Conservation (phyloP, 2,329 filamentous ascomycete genomes). For the Albophoma yamanashiensis region DNA sequence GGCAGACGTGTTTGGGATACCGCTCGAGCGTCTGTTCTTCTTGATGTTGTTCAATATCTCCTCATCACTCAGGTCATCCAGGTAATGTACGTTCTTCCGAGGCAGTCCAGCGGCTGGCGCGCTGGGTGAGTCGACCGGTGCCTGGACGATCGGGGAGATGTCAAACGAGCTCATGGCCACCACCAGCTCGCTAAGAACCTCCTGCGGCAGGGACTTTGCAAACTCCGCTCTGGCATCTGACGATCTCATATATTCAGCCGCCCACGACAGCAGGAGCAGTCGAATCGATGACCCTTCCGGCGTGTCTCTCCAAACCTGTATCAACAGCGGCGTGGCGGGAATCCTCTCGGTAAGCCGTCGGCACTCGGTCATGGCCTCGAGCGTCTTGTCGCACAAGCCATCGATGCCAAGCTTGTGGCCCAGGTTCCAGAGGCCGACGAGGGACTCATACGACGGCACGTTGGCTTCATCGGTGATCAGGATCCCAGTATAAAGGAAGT, state of each 20-base stretch:
- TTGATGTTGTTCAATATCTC: slow-evolving; percentile 21
- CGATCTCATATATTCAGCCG: slow-evolving; percentile 51
- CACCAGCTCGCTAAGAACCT: slow-evolving; percentile 52
- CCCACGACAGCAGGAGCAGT: slow-evolving; percentile 48
- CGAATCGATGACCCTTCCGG: slow-evolving; percentile 50
- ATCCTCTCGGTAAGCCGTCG: slow-evolving; percentile 42
- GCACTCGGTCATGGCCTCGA: slow-evolving; percentile 47
- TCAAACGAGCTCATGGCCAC: slow-evolving; percentile 50
- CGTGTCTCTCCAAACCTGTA: slow-evolving; percentile 52
- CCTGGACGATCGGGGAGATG: slow-evolving; percentile 20
- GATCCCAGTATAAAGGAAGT: slow-evolving; percentile 40
- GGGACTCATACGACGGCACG: slow-evolving; percentile 40
- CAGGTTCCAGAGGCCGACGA: slow-evolving; percentile 47
- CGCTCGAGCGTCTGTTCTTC: slow-evolving; percentile 30
- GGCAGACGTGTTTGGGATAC: slow-evolving; percentile 5
- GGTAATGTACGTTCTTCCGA: slow-evolving; percentile 38
- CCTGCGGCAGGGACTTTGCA: slow-evolving; percentile 49
- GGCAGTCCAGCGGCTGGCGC: slow-evolving; percentile 10
- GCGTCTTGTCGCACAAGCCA: slow-evolving; percentile 43
- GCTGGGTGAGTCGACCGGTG: slow-evolving; percentile 9
- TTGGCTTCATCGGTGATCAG: slow-evolving; percentile 30
- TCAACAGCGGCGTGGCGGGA: slow-evolving; percentile 46
- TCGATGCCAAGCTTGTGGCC: slow-evolving; percentile 39
- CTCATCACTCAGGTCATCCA: slow-evolving; percentile 32
- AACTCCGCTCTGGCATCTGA: slow-evolving; percentile 46